These are phyloP conservation scores for Botrytis aclada DNA, from an alignment of 2,329 filamentous ascomycete species.

Conservation along the genomic window DNA sequence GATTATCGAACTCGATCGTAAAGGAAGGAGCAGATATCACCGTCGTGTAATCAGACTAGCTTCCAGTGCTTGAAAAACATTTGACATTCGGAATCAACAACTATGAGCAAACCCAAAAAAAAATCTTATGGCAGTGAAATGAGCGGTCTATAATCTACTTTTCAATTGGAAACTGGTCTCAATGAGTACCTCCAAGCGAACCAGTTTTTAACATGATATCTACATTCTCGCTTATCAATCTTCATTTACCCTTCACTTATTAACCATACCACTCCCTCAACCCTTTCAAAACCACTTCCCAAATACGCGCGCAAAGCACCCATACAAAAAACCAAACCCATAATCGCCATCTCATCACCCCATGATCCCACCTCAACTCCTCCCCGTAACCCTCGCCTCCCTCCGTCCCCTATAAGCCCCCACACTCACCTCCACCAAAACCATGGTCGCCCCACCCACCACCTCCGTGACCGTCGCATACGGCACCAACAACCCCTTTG, in stretches of 20 bases:
- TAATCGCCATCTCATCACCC: too few relatives aligned
- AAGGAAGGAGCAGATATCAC: not conserved
- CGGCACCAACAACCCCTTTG: not conserved
- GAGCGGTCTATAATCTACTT: accelerated
- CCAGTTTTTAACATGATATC: not conserved
- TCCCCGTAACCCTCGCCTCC: not conserved
- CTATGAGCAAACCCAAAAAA: not conserved
- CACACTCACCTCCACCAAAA: not conserved
- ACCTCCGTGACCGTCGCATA: not conserved
- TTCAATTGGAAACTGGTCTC: not conserved
- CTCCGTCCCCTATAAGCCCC: too few relatives aligned
- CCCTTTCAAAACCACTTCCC: not conserved
- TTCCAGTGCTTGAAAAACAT: not conserved
- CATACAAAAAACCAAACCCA: too few relatives aligned
- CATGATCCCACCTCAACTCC: not conserved
- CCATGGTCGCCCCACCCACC: not conserved
- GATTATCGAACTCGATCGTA: not conserved
- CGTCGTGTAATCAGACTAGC: not conserved
- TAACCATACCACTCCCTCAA: too few relatives aligned
- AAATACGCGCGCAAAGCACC: not conserved
- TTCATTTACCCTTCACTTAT: not conserved
- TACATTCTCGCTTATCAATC: not conserved
- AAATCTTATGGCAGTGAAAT: accelerated
- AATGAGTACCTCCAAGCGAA: not conserved
- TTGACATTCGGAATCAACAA: not conserved